A percentile compares a stretch with the other conserved stretches of the same genome.
Evolutionary conservation across 192 early-diverging fungal genomes (phyloP).

Genomic region (Rhizophagus clarus): DNA sequence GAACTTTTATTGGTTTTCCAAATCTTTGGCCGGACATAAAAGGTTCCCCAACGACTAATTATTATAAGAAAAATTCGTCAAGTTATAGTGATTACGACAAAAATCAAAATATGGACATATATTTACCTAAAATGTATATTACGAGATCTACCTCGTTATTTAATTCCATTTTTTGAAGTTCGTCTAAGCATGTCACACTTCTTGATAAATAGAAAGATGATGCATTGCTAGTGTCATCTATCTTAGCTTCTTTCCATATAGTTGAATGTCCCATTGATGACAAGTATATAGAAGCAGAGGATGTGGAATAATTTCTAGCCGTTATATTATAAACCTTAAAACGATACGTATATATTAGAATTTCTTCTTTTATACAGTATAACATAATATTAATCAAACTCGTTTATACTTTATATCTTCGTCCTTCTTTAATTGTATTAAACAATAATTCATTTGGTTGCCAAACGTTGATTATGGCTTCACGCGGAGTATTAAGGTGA

Average conservation of each 20-base stretch:
- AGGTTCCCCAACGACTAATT: slow-evolving; percentile 16
- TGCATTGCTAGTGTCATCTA: slow-evolving; percentile 9
- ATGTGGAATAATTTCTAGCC: slow-evolving; percentile 24
- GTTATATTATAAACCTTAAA: slow-evolving; percentile 35
- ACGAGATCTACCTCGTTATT: slow-evolving; percentile 53
- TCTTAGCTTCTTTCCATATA: slow-evolving; percentile 33
- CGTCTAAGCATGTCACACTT: background rate
- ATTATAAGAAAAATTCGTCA: background rate
- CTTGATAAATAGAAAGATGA: slow-evolving; percentile 41
- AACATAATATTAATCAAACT: slow-evolving; percentile 18
- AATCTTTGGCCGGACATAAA: background rate
- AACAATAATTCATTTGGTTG: slow-evolving; percentile 43
- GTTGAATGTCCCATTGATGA: slow-evolving; percentile 33
- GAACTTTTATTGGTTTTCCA: background rate
- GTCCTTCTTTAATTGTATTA: slow-evolving; percentile 53
- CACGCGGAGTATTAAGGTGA: slow-evolving; percentile 20
- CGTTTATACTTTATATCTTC: slow-evolving; percentile 49
- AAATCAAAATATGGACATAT: background rate
- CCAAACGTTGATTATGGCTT: slow-evolving; percentile 54
- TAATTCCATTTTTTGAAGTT: slow-evolving; percentile 28
- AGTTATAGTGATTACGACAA: too few relatives aligned
- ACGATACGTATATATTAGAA: slow-evolving; percentile 15
- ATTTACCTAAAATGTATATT: slow-evolving; percentile 44
- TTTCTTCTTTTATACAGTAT: background rate
- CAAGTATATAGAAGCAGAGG: slow-evolving; percentile 13